Evolutionary conservation across 352 stramenopile species (phyloP).

Genomic region (Phytophthora palmivora): DNA sequence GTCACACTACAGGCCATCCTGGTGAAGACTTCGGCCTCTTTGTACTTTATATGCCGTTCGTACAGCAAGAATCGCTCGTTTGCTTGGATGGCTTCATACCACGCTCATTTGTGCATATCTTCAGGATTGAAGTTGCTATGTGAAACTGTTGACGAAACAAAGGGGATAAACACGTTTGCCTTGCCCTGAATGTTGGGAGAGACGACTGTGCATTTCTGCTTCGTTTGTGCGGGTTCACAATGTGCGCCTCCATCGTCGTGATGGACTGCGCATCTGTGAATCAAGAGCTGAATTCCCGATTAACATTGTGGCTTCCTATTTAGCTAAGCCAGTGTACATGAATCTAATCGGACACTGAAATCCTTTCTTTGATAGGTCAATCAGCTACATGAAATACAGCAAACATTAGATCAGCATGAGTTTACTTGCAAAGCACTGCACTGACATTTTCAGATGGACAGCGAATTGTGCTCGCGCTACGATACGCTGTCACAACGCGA

Average conservation of each 20-base stretch:
- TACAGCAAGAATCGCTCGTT: neutral
- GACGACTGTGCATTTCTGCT: neutral
- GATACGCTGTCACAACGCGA: neutral
- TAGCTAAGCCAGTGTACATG: too few species aligned
- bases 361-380: too few species aligned
- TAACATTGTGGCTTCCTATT: too few species aligned
- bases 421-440: too few species aligned
- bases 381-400: too few species aligned
- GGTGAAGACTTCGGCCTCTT: neutral
- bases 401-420: too few species aligned
- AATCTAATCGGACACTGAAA: too few species aligned
- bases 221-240: neutral
- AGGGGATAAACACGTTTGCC: slow-evolving; percentile 3
- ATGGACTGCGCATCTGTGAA: too few species aligned
- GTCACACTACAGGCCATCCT: too few species aligned
- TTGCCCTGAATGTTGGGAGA: neutral
- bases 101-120: neutral
- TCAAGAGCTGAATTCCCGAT: too few species aligned
- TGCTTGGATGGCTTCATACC: neutral
- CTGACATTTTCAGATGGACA: too few species aligned
- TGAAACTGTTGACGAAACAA: slow-evolving; percentile 12
- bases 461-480: neutral
- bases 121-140: slow-evolving; percentile 4
- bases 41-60: neutral
- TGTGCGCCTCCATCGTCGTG: neutral